Evolutionary conservation across 495 filamentous ascomycete genomes (phyloP), one percentile per base, ranked within the genome.

Genomic region (Penicillium macrosclerotiorum): DNA sequence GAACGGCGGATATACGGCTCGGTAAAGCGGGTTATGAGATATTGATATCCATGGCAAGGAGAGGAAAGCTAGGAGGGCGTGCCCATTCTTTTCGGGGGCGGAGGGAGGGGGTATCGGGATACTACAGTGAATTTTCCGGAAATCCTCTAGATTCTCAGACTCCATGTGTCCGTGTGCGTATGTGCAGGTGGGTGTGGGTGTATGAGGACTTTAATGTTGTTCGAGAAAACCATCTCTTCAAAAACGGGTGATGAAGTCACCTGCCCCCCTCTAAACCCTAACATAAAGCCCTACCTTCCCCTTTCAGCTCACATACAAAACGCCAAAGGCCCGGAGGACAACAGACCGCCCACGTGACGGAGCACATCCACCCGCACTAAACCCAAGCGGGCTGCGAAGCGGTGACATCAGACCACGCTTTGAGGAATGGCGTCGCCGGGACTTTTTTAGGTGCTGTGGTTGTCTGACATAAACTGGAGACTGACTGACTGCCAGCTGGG

Each of bases 1-100:
- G 2, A 71, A 71, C 35, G 67, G 68, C 24, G 68, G 68, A 13
- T 71, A 71, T 35, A 71, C 68, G 8, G 68, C 60, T 41, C 60
- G 65, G 9, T 71, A 48, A 43, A 29, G n/a, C n/a, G n/a, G n/a
- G n/a, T n/a, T n/a, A n/a, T 7, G 12, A 22, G 3, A n/a, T 16
- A 20, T 33, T 23, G 5, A 4, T 23, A 22, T 9, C 33, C 5
- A 8, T 14, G 33, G n/a, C 33, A 6, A 29, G 12, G 33, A 36
- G 20, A 36, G 11, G 3, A 9, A 14, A 9, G 4, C 33, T 34
- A 5, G 31, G 13, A 5, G 12, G 14, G 31, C 31, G 31, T n/a
- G n/a, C n/a, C n/a, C n/a, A n/a, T n/a, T n/a, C n/a, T n/a, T n/a
- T n/a, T n/a, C n/a, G n/a, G n/a, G n/a, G n/a, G n/a, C n/a, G n/a